These are phyloP conservation scores for Oenanthe sinensis DNA, from an alignment of 129 eudicot species.

Conservation along the genomic window DNA sequence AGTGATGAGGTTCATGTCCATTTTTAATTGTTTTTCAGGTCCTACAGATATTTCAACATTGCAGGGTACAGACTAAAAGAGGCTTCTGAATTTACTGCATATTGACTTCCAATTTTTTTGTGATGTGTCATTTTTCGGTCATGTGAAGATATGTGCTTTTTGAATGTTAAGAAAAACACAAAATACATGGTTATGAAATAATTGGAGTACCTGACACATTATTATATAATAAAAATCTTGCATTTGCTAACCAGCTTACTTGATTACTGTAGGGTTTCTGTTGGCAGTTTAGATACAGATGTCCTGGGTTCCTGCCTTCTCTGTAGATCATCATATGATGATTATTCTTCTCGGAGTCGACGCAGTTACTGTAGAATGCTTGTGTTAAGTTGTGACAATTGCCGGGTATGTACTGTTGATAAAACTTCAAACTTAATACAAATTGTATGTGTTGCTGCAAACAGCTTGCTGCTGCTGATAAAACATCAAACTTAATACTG, in stretches of 20 bases:
- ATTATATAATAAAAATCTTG: not conserved
- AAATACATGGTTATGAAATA: not conserved
- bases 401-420: slow-evolving; percentile 42
- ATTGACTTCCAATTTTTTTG: not conserved
- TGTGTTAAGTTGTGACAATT: slow-evolving; percentile 64
- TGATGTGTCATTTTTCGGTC: not conserved
- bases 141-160: not conserved
- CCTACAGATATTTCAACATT: not conserved
- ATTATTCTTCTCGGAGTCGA: slow-evolving; percentile 77
- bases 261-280: slow-evolving; percentile 51
- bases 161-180: not conserved
- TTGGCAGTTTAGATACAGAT: slow-evolving; percentile 48
- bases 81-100: not conserved
- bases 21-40: not conserved
- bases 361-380: slow-evolving; percentile 87
- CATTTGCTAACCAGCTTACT: not conserved
- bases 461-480: not conserved
- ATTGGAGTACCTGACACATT: not conserved
- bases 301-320: slow-evolving; percentile 62
- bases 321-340: slow-evolving; percentile 60
- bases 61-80: not conserved
- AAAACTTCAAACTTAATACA: not conserved
- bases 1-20: not conserved
- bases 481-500: not conserved
- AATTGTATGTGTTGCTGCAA: not conserved